Evolutionary conservation across 805 yeast species (phyloP), one percentile per base, ranked within the genome.

Genomic region (Priceomyces medius): DNA sequence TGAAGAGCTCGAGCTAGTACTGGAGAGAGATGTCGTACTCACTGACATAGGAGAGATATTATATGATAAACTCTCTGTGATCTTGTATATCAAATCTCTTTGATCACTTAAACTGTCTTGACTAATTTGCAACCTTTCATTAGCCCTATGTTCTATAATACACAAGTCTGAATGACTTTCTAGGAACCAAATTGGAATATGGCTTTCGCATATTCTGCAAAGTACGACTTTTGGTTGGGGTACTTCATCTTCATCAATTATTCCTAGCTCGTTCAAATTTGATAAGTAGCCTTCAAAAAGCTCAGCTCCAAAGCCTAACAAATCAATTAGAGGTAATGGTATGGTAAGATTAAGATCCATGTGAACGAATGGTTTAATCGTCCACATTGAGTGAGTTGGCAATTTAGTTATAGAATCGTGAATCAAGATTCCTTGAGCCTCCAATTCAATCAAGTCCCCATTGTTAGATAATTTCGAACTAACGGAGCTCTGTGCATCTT

Each of bases 111-210:
- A 67, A 14, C 74, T 71, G 50, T 93, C 98, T 49, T 91, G 96
- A 35, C 81, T 68, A 26, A 73, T 51, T 54, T 85, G 87, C 7
- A 91, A 79, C 24, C 82, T 81, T 50, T 88, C 89, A 54, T 83
- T 89, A 8, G 85, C 78, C 53, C 81, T 77, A 63, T 89, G 96
- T 59, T 90, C 97, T 26, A 87, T 77, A 20, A 86, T 71, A 54
- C 99, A 93, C 35, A 86, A 66, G 55, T 89, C 93, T 1, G 91
- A 83, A 63, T 93, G 99, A 37, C 83, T 76, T 53, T 91, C 99
- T 29, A 93, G 71, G 85, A 95, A 93, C 99, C 99, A 93, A 3
- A 89, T 85, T 3, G 96, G 97, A n/a, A 89, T 81, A 36, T 77
- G 77, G 21, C 81, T 80, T 56, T 93, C 99, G 63, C 99, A 93